Evolutionary conservation across 2,329 filamentous ascomycete genomes (phyloP).

Genomic region (Cytospora piceicola): DNA sequence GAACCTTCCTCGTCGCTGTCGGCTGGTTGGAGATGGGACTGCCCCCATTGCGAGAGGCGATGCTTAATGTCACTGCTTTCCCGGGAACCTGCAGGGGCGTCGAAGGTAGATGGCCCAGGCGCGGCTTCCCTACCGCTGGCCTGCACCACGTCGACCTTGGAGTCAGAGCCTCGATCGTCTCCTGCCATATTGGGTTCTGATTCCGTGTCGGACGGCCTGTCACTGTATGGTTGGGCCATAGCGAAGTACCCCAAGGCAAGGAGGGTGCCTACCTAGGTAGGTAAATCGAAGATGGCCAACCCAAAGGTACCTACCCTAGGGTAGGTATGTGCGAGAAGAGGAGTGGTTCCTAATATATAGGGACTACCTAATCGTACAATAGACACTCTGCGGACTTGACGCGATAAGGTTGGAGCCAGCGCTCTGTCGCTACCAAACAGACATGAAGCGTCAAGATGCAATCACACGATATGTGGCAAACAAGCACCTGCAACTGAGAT

Average conservation of each 20-base stretch:
- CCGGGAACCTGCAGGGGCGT: conserved; percentile 27
- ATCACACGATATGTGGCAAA: conserved; percentile 22
- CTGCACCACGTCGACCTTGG: conserved; percentile 37
- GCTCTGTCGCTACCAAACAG: conserved; percentile 31
- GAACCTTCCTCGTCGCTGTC: conserved; percentile 51
- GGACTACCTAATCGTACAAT: conserved; percentile 28
- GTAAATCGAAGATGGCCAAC: conserved; percentile 32
- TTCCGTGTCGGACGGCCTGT: conserved; percentile 42
- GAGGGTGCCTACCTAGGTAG: too few species aligned
- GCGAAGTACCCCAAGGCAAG: conserved; percentile 30
- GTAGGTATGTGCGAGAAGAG: conserved; percentile 17
- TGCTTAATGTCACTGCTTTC: conserved; percentile 41
- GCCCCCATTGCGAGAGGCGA: conserved; percentile 47
- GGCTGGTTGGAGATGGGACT: conserved; percentile 43
- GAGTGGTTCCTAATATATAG: conserved; percentile 34
- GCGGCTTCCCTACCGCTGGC: conserved; percentile 39
- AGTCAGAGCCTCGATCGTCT: conserved; percentile 36
- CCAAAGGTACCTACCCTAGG: too few species aligned
- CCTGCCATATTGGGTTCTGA: conserved; percentile 34
- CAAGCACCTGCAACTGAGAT: conserved; percentile 32
- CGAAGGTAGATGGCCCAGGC: conserved; percentile 28
- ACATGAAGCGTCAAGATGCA: conserved; percentile 33
- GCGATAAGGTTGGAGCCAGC: conserved; percentile 17
- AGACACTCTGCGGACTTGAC: conserved; percentile 7
- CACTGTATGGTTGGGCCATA: conserved; percentile 40